These are phyloP conservation scores for Backusella westeae DNA, from an alignment of 192 early-diverging fungal species.

Conservation along the genomic window DNA sequence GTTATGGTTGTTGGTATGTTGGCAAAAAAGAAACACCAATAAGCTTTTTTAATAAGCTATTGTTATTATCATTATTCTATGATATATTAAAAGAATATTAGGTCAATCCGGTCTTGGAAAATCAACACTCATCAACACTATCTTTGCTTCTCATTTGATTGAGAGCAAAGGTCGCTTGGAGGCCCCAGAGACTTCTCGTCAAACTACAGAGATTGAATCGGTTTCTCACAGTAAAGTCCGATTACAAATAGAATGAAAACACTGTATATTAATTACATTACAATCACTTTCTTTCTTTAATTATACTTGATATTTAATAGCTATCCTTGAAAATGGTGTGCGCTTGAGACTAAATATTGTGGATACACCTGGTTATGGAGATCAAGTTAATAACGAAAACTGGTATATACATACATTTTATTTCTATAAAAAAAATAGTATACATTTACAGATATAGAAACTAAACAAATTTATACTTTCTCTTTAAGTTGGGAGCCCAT, in stretches of 20 bases:
- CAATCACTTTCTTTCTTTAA: not conserved
- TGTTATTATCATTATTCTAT: not conserved
- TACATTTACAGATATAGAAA: slow-evolving; percentile 49
- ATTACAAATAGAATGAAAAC: not conserved
- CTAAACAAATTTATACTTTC: slow-evolving; percentile 74
- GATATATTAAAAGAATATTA: slow-evolving; percentile 22
- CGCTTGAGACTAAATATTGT: slow-evolving; percentile 91
- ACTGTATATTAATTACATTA: not conserved
- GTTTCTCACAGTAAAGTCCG: slow-evolving; percentile 76
- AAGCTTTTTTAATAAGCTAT: not conserved
- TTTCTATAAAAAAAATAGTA: not conserved
- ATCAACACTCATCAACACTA: slow-evolving; percentile 96
- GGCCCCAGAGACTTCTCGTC: slow-evolving; percentile 77
- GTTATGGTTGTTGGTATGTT: slow-evolving; percentile 90
- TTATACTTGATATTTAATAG: slow-evolving; percentile 40
- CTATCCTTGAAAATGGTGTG: slow-evolving; percentile 95
- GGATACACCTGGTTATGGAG: slow-evolving; percentile 97
- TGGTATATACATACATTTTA: slow-evolving; percentile 56
- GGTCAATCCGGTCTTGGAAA: slow-evolving; percentile 97
- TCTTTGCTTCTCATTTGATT: slow-evolving; percentile 93
- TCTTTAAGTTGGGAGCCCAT: slow-evolving; percentile 87
- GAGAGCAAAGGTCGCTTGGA: slow-evolving; percentile 86
- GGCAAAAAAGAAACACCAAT: not conserved
- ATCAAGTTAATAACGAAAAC: slow-evolving; percentile 98
- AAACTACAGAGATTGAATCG: slow-evolving; percentile 95